Percentiles rank a stretch among this genome's conserved stretches.
phyloP scores from a whole-genome alignment of 1,284 basidiomycete species.

The Takashimella koratensis region DNA sequence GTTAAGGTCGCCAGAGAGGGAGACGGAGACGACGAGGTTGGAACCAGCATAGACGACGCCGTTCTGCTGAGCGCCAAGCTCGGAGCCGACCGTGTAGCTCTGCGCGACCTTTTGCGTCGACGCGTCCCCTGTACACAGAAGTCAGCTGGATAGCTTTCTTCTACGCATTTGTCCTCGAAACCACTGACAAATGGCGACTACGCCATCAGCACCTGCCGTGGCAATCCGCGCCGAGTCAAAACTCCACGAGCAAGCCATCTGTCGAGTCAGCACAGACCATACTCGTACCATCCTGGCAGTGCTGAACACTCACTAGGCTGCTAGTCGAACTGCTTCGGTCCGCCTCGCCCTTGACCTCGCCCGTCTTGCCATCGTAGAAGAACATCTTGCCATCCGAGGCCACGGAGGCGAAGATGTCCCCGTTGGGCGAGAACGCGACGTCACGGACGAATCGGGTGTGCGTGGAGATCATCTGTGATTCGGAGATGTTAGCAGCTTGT shows the following conservation, averaged over 20 bases:
- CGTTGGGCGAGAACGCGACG: slow-evolving; percentile 75
- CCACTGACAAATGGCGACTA: slow-evolving; percentile 77
- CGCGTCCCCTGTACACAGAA: slow-evolving; percentile 64
- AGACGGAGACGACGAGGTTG: slow-evolving; percentile 75
- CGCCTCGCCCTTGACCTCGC: slow-evolving; percentile 70
- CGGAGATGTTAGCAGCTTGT: neutral
- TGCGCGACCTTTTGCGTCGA: slow-evolving; percentile 63
- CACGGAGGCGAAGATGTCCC: slow-evolving; percentile 80
- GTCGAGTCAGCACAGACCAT: neutral
- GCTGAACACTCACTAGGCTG: slow-evolving; percentile 60
- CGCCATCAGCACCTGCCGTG: slow-evolving; percentile 83
- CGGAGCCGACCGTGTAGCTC: slow-evolving; percentile 68
- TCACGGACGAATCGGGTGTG: slow-evolving; percentile 96
- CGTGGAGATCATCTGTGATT: slow-evolving; percentile 67
- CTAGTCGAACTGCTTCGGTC: slow-evolving; percentile 53
- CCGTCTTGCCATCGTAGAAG: slow-evolving; percentile 87
- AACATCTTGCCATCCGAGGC: slow-evolving; percentile 87
- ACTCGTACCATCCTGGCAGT: too few relatives aligned
- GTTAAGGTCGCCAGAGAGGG: slow-evolving; percentile 77
- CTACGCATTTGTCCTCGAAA: too few relatives aligned
- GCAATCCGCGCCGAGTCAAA: slow-evolving; percentile 68
- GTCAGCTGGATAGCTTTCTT: neutral
- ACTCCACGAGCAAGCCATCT: slow-evolving; percentile 77
- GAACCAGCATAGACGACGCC: slow-evolving; percentile 78
- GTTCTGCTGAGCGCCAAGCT: slow-evolving; percentile 72